Evolutionary conservation across 2,329 filamentous ascomycete genomes (phyloP).

Genomic region (Fusarium newnesense): DNA sequence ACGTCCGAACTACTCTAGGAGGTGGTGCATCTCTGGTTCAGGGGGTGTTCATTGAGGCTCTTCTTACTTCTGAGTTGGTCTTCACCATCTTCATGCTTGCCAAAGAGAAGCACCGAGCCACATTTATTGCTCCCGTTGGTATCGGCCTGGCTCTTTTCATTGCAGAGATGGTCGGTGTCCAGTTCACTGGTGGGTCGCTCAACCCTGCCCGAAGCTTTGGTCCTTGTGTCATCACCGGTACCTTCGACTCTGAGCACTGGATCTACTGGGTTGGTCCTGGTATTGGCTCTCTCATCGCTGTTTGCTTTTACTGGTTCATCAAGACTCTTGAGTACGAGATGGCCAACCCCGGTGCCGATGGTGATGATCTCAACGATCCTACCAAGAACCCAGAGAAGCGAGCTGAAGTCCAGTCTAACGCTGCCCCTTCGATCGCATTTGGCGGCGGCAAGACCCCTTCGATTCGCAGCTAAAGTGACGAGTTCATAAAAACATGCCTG

Average conservation of each 20-base stretch:
- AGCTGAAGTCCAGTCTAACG: conserved; percentile 41
- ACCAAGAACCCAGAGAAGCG: conserved; percentile 56
- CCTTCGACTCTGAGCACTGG: conserved; percentile 58
- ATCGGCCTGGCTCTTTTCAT: conserved; percentile 60
- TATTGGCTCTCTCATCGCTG: conserved; percentile 49
- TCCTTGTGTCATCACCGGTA: conserved; percentile 55
- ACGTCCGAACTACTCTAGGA: conserved; percentile 54
- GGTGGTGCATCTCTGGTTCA: conserved; percentile 54
- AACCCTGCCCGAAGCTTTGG: conserved; percentile 60
- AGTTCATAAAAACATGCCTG: conserved; percentile 5
- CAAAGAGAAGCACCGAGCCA: conserved; percentile 60
- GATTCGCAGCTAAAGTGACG: conserved; percentile 27
- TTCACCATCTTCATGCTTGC: conserved; percentile 64
- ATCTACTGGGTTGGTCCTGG: conserved; percentile 57
- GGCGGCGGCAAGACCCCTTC: conserved; percentile 37
- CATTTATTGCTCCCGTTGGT: conserved; percentile 59
- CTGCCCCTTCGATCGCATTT: conserved; percentile 31
- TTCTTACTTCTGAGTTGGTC: conserved; percentile 59
- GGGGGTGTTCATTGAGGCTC: conserved; percentile 61
- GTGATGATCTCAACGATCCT: conserved; percentile 55
- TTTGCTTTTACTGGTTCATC: conserved; percentile 53
- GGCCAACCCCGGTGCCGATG: conserved; percentile 59
- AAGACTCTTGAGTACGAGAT: conserved; percentile 56
- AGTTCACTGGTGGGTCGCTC: conserved; percentile 60
- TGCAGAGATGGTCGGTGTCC: conserved; percentile 57